phyloP scores from a whole-genome alignment of 2,329 filamentous ascomycete species.

The Trichophyton simii region DNA sequence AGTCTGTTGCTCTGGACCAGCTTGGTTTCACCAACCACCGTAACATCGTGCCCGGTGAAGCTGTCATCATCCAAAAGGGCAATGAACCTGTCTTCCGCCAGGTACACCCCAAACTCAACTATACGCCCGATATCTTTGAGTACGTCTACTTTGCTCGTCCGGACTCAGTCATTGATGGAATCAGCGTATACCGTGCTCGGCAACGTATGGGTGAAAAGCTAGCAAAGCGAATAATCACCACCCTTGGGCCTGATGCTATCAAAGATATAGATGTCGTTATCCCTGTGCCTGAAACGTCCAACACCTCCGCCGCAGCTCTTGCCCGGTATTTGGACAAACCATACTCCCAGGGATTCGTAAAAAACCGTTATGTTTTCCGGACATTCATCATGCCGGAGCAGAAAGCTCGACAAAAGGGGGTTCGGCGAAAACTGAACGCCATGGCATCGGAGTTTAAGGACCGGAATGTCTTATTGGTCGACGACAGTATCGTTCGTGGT shows the following conservation, averaged over 20 bases:
- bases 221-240: constrained; percentile 56
- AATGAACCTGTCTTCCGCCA: constrained; percentile 61
- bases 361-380: constrained; percentile 79
- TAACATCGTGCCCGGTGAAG: constrained; percentile 72
- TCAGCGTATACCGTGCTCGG: constrained; percentile 70
- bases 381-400: constrained; percentile 84
- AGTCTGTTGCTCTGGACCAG: constrained; percentile 71
- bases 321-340: constrained; percentile 65
- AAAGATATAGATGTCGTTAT: constrained; percentile 69
- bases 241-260: constrained; percentile 56
- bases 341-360: constrained; percentile 71
- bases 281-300: constrained; percentile 71
- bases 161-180: constrained; percentile 73
- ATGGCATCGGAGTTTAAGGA: constrained; percentile 76
- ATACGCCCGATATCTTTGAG: constrained; percentile 78
- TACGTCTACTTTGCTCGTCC: constrained; percentile 79
- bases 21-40: constrained; percentile 64
- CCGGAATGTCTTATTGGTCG: constrained; percentile 69
- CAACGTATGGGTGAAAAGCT: constrained; percentile 78
- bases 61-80: constrained; percentile 74
- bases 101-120: constrained; percentile 53
- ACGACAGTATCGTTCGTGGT: constrained; percentile 81
- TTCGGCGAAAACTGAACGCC: constrained; percentile 77
- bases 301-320: constrained; percentile 64
- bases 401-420: constrained; percentile 65